A percentile compares a stretch with the other conserved stretches of the same genome.
Conservation (phyloP, 192 early-diverging fungal genomes). For the Haplosporangium gracile region DNA sequence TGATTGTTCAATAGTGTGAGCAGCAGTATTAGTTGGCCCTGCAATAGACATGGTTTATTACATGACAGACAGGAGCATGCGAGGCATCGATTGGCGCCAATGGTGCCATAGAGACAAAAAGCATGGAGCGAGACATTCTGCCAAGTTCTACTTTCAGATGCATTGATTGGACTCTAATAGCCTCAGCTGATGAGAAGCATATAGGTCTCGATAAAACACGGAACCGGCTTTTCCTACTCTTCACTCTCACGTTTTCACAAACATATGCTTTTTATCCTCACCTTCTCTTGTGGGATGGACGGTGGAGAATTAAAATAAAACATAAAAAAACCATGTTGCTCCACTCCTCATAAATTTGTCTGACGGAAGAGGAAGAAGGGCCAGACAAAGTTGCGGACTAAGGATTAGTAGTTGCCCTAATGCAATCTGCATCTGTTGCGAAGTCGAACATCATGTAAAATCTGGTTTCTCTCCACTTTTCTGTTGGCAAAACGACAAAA, state of each 20-base stretch:
- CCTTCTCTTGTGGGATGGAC: not conserved
- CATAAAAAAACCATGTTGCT: not conserved
- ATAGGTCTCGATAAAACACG: too few species aligned
- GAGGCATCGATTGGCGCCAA: too few species aligned
- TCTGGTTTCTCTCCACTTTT: not conserved
- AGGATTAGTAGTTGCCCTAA: not conserved
- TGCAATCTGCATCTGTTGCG: not conserved
- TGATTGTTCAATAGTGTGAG: not conserved
- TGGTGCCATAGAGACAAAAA: too few species aligned
- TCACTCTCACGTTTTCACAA: not conserved
- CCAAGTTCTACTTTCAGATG: too few species aligned
- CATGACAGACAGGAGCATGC: too few species aligned
- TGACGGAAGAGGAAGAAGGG: too few species aligned
- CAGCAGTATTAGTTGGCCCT: not conserved
- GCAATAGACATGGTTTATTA: too few species aligned
- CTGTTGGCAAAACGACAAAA: not conserved
- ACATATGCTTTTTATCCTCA: not conserved
- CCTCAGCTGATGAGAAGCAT: too few species aligned
- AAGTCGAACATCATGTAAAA: not conserved
- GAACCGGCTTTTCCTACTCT: not conserved
- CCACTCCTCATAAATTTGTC: not conserved
- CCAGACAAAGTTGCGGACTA: constrained; percentile 1
- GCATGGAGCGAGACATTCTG: too few species aligned
- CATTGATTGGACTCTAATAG: too few species aligned
- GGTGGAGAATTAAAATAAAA: not conserved